Conservation (phyloP, 176 grass and related monocot genomes). For the Urochloa ruziziensis region DNA sequence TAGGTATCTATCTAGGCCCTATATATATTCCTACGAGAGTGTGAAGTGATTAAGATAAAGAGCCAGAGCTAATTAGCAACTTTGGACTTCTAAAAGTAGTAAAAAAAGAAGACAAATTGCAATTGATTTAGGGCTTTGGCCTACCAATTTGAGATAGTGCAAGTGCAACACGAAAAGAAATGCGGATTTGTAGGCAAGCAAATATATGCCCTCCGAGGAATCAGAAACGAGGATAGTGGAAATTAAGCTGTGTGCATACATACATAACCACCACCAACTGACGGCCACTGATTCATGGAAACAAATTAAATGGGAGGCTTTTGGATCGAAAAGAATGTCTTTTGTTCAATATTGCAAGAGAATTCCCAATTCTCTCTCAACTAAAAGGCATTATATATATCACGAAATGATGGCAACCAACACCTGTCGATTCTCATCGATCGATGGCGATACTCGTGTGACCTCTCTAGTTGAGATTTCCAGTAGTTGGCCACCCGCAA, state of each 20-base stretch:
- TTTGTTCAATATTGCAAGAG: neutral
- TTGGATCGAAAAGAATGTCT: neutral
- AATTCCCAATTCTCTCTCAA: neutral
- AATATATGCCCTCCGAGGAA: constrained; percentile 40
- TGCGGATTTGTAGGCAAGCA: neutral
- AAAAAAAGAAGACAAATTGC: constrained; percentile 7
- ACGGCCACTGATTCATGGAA: neutral
- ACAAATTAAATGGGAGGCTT: constrained; percentile 5
- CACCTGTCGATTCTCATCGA: constrained; percentile 1
- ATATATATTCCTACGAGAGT: neutral
- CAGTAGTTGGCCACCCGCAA: neutral
- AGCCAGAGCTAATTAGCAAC: neutral
- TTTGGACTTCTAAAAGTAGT: constrained; percentile 24
- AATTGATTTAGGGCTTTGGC: neutral
- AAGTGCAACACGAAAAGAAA: neutral
- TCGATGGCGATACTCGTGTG: neutral
- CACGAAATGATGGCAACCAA: constrained; percentile 5
- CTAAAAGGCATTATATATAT: neutral
- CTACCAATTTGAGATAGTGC: constrained; percentile 32
- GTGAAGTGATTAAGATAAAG: neutral
- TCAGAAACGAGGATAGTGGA: constrained; percentile 37
- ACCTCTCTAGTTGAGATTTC: neutral
- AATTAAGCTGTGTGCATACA: constrained; percentile 13
- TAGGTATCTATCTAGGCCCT: neutral
- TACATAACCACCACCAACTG: constrained; percentile 2